Conservation (phyloP, 2,329 filamentous ascomycete genomes). For the Sclerotinia nivalis region DNA sequence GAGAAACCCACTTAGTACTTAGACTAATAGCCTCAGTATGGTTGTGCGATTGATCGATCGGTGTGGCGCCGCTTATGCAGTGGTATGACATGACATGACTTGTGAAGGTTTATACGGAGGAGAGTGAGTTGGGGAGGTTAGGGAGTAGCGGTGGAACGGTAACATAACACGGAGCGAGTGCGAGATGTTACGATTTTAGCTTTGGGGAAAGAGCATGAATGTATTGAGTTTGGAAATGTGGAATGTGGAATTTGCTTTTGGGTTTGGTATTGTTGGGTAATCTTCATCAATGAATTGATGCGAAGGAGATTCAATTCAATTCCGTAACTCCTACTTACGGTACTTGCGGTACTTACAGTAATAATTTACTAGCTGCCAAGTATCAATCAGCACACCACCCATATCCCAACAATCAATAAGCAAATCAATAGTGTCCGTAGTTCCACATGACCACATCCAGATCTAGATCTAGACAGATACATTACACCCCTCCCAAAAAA, state of each 20-base stretch:
- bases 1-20: constrained; percentile 5
- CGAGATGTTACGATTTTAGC: neutral
- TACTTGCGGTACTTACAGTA: neutral
- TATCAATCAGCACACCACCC: neutral
- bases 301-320: neutral
- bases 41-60: neutral
- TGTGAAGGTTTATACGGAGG: neutral
- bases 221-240: neutral
- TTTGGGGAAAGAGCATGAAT: neutral
- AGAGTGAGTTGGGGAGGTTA: neutral
- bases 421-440: no score
- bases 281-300: neutral
- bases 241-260: no score
- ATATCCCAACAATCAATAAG: no score
- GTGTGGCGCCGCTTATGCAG: neutral
- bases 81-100: neutral
- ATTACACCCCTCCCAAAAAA: neutral
- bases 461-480: no score
- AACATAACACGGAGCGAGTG: neutral
- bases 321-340: neutral
- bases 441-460: no score
- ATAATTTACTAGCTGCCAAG: neutral
- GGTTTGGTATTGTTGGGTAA: neutral
- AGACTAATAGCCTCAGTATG: constrained; percentile 19
- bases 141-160: constrained; percentile 7